phyloP scores from a whole-genome alignment of 768 basidiomycete genomes.

The Lactifluus rugatus region DNA sequence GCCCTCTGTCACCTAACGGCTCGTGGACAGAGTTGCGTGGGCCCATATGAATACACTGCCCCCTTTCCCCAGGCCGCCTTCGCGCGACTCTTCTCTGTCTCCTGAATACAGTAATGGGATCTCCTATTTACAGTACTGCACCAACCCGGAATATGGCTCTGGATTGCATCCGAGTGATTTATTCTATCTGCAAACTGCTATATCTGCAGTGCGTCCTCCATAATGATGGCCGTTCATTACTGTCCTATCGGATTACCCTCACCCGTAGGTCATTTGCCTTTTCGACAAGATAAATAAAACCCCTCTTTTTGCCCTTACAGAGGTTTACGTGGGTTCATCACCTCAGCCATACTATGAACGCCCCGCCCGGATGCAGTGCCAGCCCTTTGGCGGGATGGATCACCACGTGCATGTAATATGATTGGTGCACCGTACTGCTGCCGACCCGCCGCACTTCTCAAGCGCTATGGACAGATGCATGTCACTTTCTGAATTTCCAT shows the following conservation, averaged over 20 bases:
- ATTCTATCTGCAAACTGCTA: neutral
- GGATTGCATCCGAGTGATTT: neutral
- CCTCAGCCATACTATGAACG: neutral
- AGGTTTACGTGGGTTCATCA: neutral
- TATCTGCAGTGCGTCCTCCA: neutral
- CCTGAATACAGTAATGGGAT: too few species aligned
- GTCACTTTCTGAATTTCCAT: too few species aligned
- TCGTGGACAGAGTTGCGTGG: too few species aligned
- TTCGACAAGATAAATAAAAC: neutral
- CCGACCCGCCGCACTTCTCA: neutral
- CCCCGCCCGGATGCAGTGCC: neutral
- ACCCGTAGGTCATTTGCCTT: neutral
- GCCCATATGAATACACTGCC: too few species aligned
- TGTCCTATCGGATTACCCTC: neutral
- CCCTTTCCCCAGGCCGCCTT: too few species aligned
- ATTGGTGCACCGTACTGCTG: neutral
- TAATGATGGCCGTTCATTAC: neutral
- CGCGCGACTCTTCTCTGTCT: too few species aligned
- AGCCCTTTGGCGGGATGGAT: neutral
- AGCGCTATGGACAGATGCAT: neutral
- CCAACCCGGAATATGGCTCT: neutral
- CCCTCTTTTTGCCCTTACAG: neutral
- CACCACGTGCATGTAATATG: neutral
- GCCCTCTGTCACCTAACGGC: neutral
- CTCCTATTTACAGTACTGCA: too few species aligned